Evolutionary conservation across 148 eudicot genomes (phyloP).

Genomic region (Diospyros lotus): DNA sequence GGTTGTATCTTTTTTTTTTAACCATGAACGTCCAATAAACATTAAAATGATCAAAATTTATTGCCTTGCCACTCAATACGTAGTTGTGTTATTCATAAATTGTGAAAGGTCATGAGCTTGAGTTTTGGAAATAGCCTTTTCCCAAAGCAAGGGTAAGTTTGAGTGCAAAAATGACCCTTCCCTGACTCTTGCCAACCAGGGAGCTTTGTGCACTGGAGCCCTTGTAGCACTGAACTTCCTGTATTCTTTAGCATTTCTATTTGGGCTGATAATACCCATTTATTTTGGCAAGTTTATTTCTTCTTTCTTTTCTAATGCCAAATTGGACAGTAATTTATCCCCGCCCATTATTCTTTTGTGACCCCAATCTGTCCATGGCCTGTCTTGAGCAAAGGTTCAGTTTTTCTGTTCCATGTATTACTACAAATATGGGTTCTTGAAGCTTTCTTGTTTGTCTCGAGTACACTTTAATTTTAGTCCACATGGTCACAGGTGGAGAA

Average conservation of each 20-base stretch:
- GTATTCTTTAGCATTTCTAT: neutral
- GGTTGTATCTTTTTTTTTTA: no score
- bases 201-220: neutral
- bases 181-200: no score
- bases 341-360: neutral
- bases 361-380: neutral
- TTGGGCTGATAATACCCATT: neutral
- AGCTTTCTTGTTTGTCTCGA: neutral
- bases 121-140: no score
- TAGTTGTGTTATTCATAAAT: no score
- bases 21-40: no score
- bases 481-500: slow-evolving; percentile 56
- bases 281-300: neutral
- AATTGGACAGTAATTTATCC: neutral
- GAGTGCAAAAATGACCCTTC: no score
- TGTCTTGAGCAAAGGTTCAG: neutral
- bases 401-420: neutral
- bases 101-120: no score
- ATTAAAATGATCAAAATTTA: neutral
- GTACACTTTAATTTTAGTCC: neutral
- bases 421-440: no score
- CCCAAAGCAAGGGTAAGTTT: no score
- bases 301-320: neutral
- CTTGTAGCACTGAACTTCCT: neutral
- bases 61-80: neutral